Evolutionary conservation across 352 stramenopile species (phyloP), one percentile per base, ranked within the genome.

Genomic region (Blastocystis sp.): DNA sequence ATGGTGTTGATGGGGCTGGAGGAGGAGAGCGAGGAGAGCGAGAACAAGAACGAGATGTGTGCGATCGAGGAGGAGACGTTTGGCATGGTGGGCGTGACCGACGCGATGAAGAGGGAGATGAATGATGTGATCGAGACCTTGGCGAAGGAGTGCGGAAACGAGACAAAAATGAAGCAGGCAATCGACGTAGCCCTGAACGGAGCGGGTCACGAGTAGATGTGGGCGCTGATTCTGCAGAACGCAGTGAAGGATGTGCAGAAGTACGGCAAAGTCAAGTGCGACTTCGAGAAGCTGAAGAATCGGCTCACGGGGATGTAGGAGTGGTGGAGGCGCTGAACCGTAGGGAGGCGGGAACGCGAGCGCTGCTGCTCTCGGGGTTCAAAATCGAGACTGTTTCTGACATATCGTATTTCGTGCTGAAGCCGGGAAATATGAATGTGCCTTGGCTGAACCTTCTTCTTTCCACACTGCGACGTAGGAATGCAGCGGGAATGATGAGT

Each of bases 391-490:
- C 19, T 1, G 37, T 67, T 33, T 51, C 19, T 13, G 74, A 69
- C 35, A 55, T 50, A 19, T 29, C 33, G 33, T 85, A 67, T 29
- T 85, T 70, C 29, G 45, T 69, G 19, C 65, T 85, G 74, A 66
- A 67, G 60, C 19, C 45, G 61, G 74, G 74, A 6, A 85, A 85
- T 55, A 13, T 85, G 74, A 85, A 85, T 19, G 50, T 85, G 39
- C 74, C 74, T 10, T 85, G 74, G 74, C 33, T 85, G 21, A 63
- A 37, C 26, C n/a, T 41, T 33, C 4, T 80, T 16, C 12, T 24
- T 10, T 35, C 26, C 13, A n/a, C 55, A 26, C 37, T 80, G 12
- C 24, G 63, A 0, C 35, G 45, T 62, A 33, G 4, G 12, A 12
- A 24, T 6, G 67, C 21, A 31, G 39, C 4, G 67, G 45, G 39